These are phyloP conservation scores for Usnea hakonensis DNA, from an alignment of 495 filamentous ascomycete genomes.

Conservation along the genomic window DNA sequence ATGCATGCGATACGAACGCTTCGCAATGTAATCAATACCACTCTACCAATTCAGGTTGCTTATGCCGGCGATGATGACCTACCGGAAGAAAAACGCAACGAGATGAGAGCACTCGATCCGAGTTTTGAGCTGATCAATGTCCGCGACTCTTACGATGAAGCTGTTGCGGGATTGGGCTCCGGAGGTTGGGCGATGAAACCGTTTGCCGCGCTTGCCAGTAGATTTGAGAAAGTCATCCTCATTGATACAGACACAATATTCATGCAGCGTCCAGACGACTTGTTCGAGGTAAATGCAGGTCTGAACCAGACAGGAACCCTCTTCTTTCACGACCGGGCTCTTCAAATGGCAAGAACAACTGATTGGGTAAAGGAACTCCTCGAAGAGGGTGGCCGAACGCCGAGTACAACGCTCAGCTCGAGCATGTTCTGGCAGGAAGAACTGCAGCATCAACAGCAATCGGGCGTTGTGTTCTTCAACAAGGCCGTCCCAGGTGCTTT, in stretches of 20 bases:
- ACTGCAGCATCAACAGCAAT: slow-evolving; percentile 23
- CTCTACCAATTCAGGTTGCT: slow-evolving; percentile 34
- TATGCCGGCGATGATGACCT: slow-evolving; percentile 34
- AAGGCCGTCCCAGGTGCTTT: slow-evolving; percentile 24
- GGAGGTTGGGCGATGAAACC: slow-evolving; percentile 28
- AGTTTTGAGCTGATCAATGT: slow-evolving; percentile 3
- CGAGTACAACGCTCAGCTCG: slow-evolving; percentile 17
- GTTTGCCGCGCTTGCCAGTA: slow-evolving; percentile 26
- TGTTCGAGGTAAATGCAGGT: slow-evolving; percentile 23
- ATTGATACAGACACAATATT: slow-evolving; percentile 30
- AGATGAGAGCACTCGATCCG: slow-evolving; percentile 6
- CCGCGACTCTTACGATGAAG: background rate
- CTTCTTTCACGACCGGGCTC: slow-evolving; percentile 38
- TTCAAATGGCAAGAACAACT: slow-evolving; percentile 2
- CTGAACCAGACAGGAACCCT: slow-evolving; percentile 31
- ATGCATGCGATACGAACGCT: slow-evolving; percentile 27
- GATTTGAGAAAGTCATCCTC: slow-evolving; percentile 28
- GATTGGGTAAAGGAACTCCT: slow-evolving; percentile 7
- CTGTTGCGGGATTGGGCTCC: background rate
- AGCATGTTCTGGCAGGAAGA: slow-evolving; percentile 24
- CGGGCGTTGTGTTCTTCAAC: slow-evolving; percentile 29
- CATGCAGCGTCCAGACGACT: slow-evolving; percentile 22
- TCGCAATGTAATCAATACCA: slow-evolving; percentile 28
- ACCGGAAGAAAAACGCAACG: slow-evolving; percentile 17
- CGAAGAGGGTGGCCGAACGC: slow-evolving; percentile 13